Evolutionary conservation across 805 yeast species (phyloP), one percentile per base, ranked within the genome.

Genomic region (Metschnikowia vanudenii): DNA sequence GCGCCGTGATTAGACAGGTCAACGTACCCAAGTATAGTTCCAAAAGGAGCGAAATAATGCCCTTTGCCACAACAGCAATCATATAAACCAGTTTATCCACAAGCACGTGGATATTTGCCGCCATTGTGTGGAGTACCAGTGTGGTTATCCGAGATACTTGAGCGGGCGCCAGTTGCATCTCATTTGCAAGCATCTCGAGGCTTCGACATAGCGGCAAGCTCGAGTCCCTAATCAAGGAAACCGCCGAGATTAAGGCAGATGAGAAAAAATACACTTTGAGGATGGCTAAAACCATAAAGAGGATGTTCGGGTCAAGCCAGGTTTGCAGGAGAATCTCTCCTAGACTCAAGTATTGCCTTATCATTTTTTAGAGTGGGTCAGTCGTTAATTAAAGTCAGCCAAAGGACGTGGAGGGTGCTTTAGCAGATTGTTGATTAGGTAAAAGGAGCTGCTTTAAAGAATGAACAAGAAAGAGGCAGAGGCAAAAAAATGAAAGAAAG

Each of bases 21-120:
- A 88, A 88, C 0, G 98, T 94, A 0, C 97, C 98, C 2, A 90
- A 63, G 39, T 85, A 78, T 52, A 92, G 56, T 28, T 90, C 89
- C 20, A 55, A 20, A 20, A 47, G 40, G 35, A 55, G 49, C 13
- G 39, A 19, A 6, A 55, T 34, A 10, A 55, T 19, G 14, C 51
- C 45, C 22, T 42, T 50, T 19, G 46, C 48, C 17, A 50, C 38
- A 3, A 35, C 13, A 8, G 92, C 67, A 7, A 80, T 68, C 59
- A 92, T 88, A 3, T 80, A 59, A 0, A 88, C 60, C 34, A 90
- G 52, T 35, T 75, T 72, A 54, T 86, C 84, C 7, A 83, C 67
- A 0, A 81, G 80, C 9, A 70, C 63, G 30, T 82, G 74, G 0
- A 82, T 59, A 33, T 75, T 73, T 12, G 75, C 70, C 32, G 87